Percentiles rank a stretch among this genome's conserved stretches.
Evolutionary conservation across 2,329 filamentous ascomycete species (phyloP).

Genomic region (Grosmannia clavigera): DNA sequence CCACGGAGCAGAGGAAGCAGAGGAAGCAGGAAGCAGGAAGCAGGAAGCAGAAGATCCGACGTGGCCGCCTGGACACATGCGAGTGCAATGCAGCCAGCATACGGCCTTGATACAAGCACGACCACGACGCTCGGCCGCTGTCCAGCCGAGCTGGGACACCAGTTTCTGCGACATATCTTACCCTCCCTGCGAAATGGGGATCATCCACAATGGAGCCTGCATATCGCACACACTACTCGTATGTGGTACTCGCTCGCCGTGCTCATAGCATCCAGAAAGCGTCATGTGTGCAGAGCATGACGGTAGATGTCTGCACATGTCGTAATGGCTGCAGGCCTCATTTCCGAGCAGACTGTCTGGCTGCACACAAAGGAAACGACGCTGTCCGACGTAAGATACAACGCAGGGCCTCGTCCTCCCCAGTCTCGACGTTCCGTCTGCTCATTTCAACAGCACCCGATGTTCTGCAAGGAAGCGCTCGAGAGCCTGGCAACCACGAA

Average conservation of each 20-base stretch:
- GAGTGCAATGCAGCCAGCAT: too few species aligned
- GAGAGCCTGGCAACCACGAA: neutral
- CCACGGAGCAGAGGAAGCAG: neutral
- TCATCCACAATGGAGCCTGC: too few species aligned
- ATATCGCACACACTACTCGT: too few species aligned
- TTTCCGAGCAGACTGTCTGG: neutral
- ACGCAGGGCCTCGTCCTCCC: neutral
- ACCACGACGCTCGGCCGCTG: too few species aligned
- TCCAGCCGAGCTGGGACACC: too few species aligned
- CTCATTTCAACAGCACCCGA: neutral
- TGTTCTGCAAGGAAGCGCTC: neutral
- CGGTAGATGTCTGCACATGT: neutral
- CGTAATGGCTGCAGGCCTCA: neutral
- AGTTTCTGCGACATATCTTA: too few species aligned
- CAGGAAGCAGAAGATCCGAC: too few species aligned
- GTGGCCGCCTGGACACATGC: too few species aligned
- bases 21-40: neutral
- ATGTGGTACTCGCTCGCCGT: too few species aligned
- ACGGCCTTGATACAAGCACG: too few species aligned
- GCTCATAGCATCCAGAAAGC: too few species aligned
- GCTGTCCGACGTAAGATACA: neutral
- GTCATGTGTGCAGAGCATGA: neutral
- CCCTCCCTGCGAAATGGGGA: too few species aligned
- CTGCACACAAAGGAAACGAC: neutral
- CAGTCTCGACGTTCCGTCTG: neutral